Conservation (phyloP, 495 filamentous ascomycete genomes). For the Aspergillus taichungensis region DNA sequence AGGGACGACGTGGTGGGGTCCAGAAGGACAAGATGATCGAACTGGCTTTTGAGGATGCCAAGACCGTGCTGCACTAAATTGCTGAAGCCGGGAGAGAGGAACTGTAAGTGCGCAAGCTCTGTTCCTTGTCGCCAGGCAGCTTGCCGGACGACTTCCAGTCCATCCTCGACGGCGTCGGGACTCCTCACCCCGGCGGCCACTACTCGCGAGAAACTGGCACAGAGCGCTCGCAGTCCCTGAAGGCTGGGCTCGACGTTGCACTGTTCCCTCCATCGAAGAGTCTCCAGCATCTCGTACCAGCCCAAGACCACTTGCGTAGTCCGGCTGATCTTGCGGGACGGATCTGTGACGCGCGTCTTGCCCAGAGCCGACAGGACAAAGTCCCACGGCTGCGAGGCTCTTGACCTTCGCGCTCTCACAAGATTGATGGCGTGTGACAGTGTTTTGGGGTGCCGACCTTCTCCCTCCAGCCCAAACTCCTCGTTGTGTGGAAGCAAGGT, state of each 20-base stretch:
- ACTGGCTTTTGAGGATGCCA: slow-evolving; percentile 24
- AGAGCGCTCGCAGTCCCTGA: slow-evolving; percentile 38
- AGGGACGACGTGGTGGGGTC: slow-evolving; percentile 15
- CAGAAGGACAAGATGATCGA: slow-evolving; percentile 30
- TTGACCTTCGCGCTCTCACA: slow-evolving; percentile 21
- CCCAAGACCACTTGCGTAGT: slow-evolving; percentile 25
- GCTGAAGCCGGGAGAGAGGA: slow-evolving; percentile 11
- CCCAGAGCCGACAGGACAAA: slow-evolving; percentile 25
- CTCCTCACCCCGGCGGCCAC: slow-evolving; percentile 22
- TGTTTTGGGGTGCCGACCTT: slow-evolving; percentile 18
- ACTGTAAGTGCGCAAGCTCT: neutral
- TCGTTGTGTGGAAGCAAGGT: slow-evolving; percentile 18
- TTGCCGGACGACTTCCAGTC: slow-evolving; percentile 11
- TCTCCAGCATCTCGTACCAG: slow-evolving; percentile 33
- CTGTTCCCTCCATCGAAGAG: slow-evolving; percentile 30
- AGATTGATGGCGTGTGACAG: slow-evolving; percentile 39
- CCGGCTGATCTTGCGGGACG: slow-evolving; percentile 9
- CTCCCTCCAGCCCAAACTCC: neutral
- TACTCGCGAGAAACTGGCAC: slow-evolving; percentile 34
- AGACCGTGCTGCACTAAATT: slow-evolving; percentile 26
- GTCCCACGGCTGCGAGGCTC: slow-evolving; percentile 32
- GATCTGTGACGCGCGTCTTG: slow-evolving; percentile 10
- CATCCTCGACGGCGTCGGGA: slow-evolving; percentile 18
- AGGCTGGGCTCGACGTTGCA: slow-evolving; percentile 31
- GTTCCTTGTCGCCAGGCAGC: slow-evolving; percentile 6